Base-by-base conservation (phyloP, 805 yeast genomes). In the Suhomyces sp. region DNA sequence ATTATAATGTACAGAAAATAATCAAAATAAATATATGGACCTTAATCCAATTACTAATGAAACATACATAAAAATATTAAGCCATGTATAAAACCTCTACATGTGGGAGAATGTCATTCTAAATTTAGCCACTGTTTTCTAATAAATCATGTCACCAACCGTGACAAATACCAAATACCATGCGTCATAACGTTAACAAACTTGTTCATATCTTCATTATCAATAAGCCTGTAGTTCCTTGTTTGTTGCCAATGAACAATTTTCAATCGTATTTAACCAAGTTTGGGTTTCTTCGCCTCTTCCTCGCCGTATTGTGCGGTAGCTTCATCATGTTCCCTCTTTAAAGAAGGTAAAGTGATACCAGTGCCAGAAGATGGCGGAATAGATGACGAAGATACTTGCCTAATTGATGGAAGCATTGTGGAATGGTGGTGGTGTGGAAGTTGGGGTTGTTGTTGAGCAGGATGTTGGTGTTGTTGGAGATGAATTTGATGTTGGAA, bases 251-350 rank as follows among this genome's bases (percentile, higher is more conserved):
- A n/a, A n/a, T n/a, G n/a, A 20, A 20, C 7, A 7, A 20, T 20
- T 20, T 20, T 20, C 10, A 10, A 20, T 25, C 11, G 18, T 7
- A 6, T 6, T 31, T 13, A 35, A 25, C 30, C 32, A 31, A 25
- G 22, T 13, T 28, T 35, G 3, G 19, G 19, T 36, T 43, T 43
- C 31, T 43, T 43, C 17, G 31, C 31, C 12, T 31, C 38, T 9
- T 36, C 43, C n/a, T 18, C 19, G n/a, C 25, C 33, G 23, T 34
- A 32, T 14, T 22, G 11, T 3, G 21, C 12, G 15, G 22, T 17
- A 12, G 27, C 12, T 14, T 50, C 54, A 3, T 53, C 57, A 28
- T 42, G 40, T 23, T 53, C 59, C 19, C 58, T 44, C 38, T 53
- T 54, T 20, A 53, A 45, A 6, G 54, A 39, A 12, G 55, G 55